Percentiles rank a stretch among this genome's conserved stretches.
Conservation (phyloP, 768 basidiomycete species). For the Jaapia argillacea region DNA sequence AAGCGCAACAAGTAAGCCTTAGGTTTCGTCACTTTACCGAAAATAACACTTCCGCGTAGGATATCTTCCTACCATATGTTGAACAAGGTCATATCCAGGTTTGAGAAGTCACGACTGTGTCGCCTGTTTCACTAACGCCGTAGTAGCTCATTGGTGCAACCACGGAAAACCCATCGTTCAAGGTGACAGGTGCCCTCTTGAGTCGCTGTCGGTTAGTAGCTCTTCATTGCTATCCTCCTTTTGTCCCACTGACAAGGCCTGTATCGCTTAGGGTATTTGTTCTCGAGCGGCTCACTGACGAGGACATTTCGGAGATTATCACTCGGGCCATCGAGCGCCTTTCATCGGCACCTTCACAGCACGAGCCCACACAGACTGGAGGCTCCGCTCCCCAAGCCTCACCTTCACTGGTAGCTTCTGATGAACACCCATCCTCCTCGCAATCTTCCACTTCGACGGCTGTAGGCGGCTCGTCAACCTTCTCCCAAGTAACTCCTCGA, state of each 20-base stretch:
- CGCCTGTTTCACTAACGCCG: neutral
- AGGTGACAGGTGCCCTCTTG: slow-evolving; percentile 59
- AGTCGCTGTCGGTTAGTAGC: slow-evolving; percentile 62
- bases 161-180: slow-evolving; percentile 87
- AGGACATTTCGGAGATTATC: slow-evolving; percentile 52
- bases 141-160: slow-evolving; percentile 68
- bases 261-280: slow-evolving; percentile 55
- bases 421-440: neutral
- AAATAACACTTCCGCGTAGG: slow-evolving; percentile 28
- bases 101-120: slow-evolving; percentile 4
- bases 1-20: slow-evolving; percentile 47
- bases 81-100: slow-evolving; percentile 72
- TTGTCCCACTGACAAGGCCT: neutral
- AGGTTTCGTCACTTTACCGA: neutral
- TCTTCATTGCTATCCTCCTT: neutral
- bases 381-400: slow-evolving; percentile 6
- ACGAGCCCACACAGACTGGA: neutral
- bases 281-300: slow-evolving; percentile 54
- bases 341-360: slow-evolving; percentile 9
- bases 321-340: slow-evolving; percentile 35
- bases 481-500: slow-evolving; percentile 34
- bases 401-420: slow-evolving; percentile 7
- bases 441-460: neutral
- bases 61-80: slow-evolving; percentile 73
- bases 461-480: slow-evolving; percentile 1